Base-by-base conservation (phyloP, 305 asterid genomes). In the Fraxinus floribunda region DNA sequence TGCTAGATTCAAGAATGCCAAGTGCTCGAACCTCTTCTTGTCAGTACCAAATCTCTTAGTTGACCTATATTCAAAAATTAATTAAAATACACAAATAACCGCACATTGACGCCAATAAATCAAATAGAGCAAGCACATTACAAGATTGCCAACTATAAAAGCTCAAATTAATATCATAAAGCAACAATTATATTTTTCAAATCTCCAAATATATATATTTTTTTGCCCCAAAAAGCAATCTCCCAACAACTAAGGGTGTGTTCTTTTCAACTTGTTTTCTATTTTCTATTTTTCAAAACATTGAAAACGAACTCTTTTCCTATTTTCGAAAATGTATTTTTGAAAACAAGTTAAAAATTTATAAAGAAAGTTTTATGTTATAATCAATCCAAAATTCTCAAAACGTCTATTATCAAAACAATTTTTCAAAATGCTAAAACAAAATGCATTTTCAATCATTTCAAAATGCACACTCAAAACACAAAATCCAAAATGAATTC, bases 11-110 rank as follows among this genome's bases (percentile, higher is more conserved):
- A 96, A 88, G 87, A 96, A 96, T 32, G 98, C 98, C 90, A 94
- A 89, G 78, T 96, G 99, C 90, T 96, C 98, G 86, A 96, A 96
- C 89, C 98, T 92, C 96, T 92, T 86, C 89, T 90, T 91, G 81
- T 94, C 96, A 20, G 93, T 86, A 73, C 98, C 99, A 75, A 94
- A 96, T 71, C 93, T 84, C 89, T 93, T 96, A 10, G 98, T 96
- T 60, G 99, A 96, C 86, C 99, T 96, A 83, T 46, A 88, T 80
- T 66, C 41, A 26, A 75, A 71, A 64, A 78, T 80, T 44, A 78
- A 60, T 60, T 60, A 60, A 20, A 60, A 60, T 7, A 60, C 30
- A 60, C 29, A 20, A 20, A 7, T 18, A 60, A 60, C 10, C 70
- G 3, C 22, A 57, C 1, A n/a, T 18, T 57, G 8, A 4, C 68